These are phyloP conservation scores for Talaromyces sp. DNA, from an alignment of 2,329 filamentous ascomycete genomes.

Conservation along the genomic window DNA sequence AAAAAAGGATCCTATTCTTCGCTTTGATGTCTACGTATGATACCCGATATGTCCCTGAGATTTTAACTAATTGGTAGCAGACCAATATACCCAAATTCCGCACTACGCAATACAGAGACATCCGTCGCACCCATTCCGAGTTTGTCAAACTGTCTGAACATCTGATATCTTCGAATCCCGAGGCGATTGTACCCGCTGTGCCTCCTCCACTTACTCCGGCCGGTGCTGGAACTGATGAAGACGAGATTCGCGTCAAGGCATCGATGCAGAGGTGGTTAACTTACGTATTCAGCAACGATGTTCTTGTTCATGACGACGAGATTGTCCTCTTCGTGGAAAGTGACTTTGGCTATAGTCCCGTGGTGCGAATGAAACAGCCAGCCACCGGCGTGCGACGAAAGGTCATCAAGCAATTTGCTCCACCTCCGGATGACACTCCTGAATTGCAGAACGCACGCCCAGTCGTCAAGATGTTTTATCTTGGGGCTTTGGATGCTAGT, in stretches of 20 bases:
- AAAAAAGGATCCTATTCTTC: conserved; percentile 89
- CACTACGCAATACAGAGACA: conserved; percentile 96
- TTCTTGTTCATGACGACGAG: conserved; percentile 91
- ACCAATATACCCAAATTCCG: conserved; percentile 98
- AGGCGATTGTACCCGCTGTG: conserved; percentile 88
- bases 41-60: neutral
- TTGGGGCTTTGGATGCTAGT: conserved; percentile 92
- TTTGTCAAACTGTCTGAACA: conserved; percentile 96
- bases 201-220: conserved; percentile 92
- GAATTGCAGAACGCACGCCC: conserved; percentile 88
- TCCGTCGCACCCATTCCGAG: conserved; percentile 90
- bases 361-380: conserved; percentile 92
- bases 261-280: conserved; percentile 94
- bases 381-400: conserved; percentile 93
- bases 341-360: conserved; percentile 95
- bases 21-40: conserved; percentile 93
- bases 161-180: conserved; percentile 94
- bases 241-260: conserved; percentile 82
- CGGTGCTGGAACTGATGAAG: conserved; percentile 92
- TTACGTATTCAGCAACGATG: conserved; percentile 84
- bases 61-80: conserved; percentile 47
- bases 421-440: conserved; percentile 92
- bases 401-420: conserved; percentile 96
- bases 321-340: conserved; percentile 99
- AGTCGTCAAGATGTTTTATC: conserved; percentile 89